A percentile compares a stretch with the other conserved stretches of the same genome.
phyloP scores from a whole-genome alignment of 1,139 yeast species.

The Geotrichum macrosporum region DNA sequence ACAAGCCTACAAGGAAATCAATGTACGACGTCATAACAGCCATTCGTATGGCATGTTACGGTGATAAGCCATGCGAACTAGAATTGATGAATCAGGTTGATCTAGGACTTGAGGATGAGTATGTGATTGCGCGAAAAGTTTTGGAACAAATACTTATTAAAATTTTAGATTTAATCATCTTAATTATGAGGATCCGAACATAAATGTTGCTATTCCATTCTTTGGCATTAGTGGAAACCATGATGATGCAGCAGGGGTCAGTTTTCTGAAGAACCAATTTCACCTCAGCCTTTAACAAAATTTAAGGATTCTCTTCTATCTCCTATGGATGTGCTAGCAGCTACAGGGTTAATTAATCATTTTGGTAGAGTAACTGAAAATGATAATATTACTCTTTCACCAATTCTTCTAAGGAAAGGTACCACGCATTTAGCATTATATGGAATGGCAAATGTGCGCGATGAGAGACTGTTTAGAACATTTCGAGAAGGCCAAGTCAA shows the following conservation, averaged over 20 bases:
- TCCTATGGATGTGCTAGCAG: constrained; percentile 80
- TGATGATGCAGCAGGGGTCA: constrained; percentile 88
- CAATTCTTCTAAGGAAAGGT: constrained; percentile 79
- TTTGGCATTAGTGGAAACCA: constrained; percentile 96
- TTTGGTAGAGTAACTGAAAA: constrained; percentile 79
- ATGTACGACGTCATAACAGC: constrained; percentile 77
- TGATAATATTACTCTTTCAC: constrained; percentile 71
- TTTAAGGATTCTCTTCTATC: constrained; percentile 51
- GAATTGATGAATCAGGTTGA: constrained; percentile 79
- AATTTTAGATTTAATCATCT: constrained; percentile 50
- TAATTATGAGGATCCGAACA: constrained; percentile 85
- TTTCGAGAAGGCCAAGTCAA: constrained; percentile 77
- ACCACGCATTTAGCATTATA: constrained; percentile 75
- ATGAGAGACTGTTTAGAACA: constrained; percentile 78
- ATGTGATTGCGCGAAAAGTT: constrained; percentile 15
- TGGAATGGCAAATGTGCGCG: constrained; percentile 85
- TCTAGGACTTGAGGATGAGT: constrained; percentile 51
- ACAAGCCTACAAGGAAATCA: constrained; percentile 83
- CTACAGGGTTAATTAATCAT: constrained; percentile 80
- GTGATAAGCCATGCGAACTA: constrained; percentile 82
- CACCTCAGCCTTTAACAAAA: not conserved
- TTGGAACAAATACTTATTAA: not conserved
- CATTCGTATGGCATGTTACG: constrained; percentile 69
- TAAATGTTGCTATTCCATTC: constrained; percentile 86
- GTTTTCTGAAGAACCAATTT: constrained; percentile 12